Conservation (phyloP, 2,329 filamentous ascomycete species). For the Pezicula carpinea region DNA sequence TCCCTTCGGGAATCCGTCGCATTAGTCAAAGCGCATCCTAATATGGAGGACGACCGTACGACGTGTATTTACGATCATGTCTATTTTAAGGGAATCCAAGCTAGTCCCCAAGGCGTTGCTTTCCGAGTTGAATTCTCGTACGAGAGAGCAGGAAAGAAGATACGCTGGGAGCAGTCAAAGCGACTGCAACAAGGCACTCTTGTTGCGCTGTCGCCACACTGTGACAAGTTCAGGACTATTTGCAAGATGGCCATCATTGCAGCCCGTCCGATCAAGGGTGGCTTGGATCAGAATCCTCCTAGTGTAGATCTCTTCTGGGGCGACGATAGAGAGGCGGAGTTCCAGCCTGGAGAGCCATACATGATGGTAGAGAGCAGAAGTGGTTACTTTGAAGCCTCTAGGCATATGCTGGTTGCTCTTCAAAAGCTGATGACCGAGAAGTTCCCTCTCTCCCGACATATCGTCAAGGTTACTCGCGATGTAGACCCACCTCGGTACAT, state of each 20-base stretch:
- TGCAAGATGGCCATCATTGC: conserved; percentile 71
- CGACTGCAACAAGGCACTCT: conserved; percentile 49
- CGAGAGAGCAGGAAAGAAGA: conserved; percentile 56
- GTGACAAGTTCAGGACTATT: conserved; percentile 58
- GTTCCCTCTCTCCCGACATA: conserved; percentile 10
- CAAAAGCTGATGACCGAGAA: conserved; percentile 43
- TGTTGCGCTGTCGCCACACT: conserved; percentile 45
- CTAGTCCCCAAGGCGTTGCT: conserved; percentile 58
- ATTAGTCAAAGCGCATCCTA: conserved; percentile 46
- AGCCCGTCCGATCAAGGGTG: conserved; percentile 56
- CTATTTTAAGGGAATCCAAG: conserved; percentile 58
- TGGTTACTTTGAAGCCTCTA: conserved; percentile 73
- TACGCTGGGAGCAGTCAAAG: conserved; percentile 57
- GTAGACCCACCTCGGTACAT: background rate
- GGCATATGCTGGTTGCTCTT: conserved; percentile 68
- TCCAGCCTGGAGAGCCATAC: conserved; percentile 59
- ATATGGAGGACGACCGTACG: conserved; percentile 50
- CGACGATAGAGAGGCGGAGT: conserved; percentile 49
- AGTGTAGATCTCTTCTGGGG: conserved; percentile 74
- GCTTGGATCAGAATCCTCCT: conserved; percentile 61
- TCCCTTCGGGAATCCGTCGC: conserved; percentile 64
- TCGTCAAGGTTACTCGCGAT: background rate
- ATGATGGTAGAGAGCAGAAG: conserved; percentile 73
- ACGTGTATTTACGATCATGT: conserved; percentile 66
- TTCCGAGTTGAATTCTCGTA: conserved; percentile 68